Evolutionary conservation across 345 rosid genomes (phyloP).

Genomic region (Eucalyptus curtisii): DNA sequence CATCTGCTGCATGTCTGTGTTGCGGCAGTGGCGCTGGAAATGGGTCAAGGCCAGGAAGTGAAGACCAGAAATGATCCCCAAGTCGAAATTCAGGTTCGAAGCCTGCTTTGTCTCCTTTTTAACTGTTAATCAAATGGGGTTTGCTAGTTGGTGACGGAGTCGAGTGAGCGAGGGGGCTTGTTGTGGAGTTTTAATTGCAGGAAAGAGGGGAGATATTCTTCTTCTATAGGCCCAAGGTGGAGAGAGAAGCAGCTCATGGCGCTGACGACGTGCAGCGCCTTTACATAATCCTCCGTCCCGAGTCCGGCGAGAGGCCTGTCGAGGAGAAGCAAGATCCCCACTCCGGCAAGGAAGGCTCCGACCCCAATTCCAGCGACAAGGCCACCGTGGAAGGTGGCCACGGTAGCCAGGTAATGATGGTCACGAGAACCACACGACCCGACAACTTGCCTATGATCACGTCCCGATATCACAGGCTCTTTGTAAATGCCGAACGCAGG

Average conservation of each 20-base stretch:
- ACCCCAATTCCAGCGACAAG: neutral
- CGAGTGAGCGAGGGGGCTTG: neutral
- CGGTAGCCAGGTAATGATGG: slow-evolving; percentile 32
- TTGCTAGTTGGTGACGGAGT: too few relatives aligned
- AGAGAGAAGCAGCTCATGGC: slow-evolving; percentile 51
- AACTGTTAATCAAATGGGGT: neutral
- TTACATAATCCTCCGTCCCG: slow-evolving; percentile 52
- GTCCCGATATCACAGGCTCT: neutral
- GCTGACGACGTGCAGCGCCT: slow-evolving; percentile 52
- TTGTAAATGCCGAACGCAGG: neutral
- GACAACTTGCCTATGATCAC: neutral
- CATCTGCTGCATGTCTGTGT: neutral
- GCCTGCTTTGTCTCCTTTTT: too few relatives aligned
- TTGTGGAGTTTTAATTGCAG: neutral
- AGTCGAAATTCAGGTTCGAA: slow-evolving; percentile 23
- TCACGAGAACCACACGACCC: neutral
- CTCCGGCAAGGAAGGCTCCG: slow-evolving; percentile 41
- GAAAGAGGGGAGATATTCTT: slow-evolving; percentile 75
- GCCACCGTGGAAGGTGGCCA: slow-evolving; percentile 25
- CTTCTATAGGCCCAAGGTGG: slow-evolving; percentile 72
- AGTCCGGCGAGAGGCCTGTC: slow-evolving; percentile 38
- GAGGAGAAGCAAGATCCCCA: slow-evolving; percentile 55
- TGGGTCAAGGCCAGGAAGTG: slow-evolving; percentile 29
- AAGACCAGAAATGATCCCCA: slow-evolving; percentile 20
- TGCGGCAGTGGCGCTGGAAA: neutral